Conservation (phyloP, 2,329 filamentous ascomycete genomes). For the Colletotrichum filicis region DNA sequence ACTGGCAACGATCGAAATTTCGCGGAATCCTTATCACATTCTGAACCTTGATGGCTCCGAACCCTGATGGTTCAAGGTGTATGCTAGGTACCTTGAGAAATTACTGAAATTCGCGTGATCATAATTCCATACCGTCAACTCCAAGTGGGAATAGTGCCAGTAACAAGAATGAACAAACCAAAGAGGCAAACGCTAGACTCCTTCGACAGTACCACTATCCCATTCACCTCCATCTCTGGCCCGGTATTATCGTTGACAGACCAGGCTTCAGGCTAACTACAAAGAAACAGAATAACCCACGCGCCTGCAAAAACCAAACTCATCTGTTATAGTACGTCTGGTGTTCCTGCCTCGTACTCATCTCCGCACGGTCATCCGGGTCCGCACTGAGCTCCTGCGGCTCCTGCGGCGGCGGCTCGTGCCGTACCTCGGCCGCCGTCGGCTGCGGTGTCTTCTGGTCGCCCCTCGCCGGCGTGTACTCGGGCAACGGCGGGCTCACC, state of each 20-base stretch:
- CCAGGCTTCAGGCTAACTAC: neutral
- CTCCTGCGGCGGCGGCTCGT: constrained; percentile 6
- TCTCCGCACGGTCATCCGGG: neutral
- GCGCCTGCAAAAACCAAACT: neutral
- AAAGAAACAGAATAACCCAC: neutral
- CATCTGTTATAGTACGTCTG: constrained; percentile 33
- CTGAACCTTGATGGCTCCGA: neutral
- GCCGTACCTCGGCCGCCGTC: neutral
- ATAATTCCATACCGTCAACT: neutral
- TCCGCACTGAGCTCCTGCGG: constrained; percentile 33
- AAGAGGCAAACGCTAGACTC: neutral
- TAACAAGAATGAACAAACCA: neutral
- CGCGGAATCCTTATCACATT: neutral
- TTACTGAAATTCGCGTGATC: neutral
- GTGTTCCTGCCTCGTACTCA: constrained; percentile 4
- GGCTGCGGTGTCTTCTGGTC: constrained; percentile 15
- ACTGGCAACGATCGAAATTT: neutral
- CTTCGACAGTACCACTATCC: neutral
- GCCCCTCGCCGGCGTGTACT: constrained; percentile 27
- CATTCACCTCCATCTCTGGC: neutral
- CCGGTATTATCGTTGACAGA: neutral
- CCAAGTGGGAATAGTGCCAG: neutral
- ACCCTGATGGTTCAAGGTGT: neutral
- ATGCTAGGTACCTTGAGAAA: neutral
- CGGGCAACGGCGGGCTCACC: constrained; percentile 8